A percentile compares a stretch with the other conserved stretches of the same genome.
Conservation (phyloP, 2,329 filamentous ascomycete species). For the Didymella glomerata region DNA sequence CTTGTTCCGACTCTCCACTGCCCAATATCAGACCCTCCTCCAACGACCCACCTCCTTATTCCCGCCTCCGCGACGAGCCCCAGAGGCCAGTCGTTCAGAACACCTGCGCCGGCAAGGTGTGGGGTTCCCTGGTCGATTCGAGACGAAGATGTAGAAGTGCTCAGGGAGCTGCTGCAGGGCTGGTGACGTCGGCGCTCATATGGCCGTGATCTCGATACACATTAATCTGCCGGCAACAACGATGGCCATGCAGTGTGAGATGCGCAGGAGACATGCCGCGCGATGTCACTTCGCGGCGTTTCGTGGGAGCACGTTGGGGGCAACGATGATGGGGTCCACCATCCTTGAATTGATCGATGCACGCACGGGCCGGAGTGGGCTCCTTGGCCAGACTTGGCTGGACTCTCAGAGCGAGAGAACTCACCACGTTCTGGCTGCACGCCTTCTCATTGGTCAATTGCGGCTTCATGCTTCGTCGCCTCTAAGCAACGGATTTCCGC, state of each 20-base stretch:
- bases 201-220: neutral
- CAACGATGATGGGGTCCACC: conserved; percentile 6
- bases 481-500: neutral
- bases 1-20: conserved; percentile 12
- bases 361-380: conserved; percentile 4
- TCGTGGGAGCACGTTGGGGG: conserved; percentile 7
- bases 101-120: conserved; percentile 8
- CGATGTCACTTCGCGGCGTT: conserved; percentile 16
- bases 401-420: conserved; percentile 21
- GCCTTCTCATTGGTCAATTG: conserved; percentile 8
- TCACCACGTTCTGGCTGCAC: conserved; percentile 14
- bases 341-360: conserved; percentile 10
- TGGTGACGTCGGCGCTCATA: neutral
- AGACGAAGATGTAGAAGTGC: neutral
- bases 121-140: neutral
- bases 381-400: conserved; percentile 19
- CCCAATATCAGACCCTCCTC: conserved; percentile 15
- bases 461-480: conserved; percentile 1
- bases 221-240: neutral
- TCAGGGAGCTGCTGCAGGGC: neutral
- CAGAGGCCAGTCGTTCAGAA: conserved; percentile 1
- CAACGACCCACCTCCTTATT: conserved; percentile 15
- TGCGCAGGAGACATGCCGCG: conserved; percentile 6
- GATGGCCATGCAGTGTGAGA: neutral
- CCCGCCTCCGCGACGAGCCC: conserved; percentile 16